Evolutionary conservation across 345 rosid genomes (phyloP).

Genomic region (Syzygium oleosum): DNA sequence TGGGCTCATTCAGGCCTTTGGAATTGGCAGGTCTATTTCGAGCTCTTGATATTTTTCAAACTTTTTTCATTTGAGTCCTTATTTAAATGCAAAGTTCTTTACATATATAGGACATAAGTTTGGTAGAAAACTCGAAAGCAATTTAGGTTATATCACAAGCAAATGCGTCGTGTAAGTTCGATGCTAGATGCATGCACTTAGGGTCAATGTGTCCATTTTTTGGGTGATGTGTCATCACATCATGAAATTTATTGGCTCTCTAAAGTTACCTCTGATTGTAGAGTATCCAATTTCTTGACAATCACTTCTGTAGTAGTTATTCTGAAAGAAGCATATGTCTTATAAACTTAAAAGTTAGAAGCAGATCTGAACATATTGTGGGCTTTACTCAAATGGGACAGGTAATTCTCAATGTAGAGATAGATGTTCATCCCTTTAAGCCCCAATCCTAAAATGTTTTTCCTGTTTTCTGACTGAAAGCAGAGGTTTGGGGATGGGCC

Average conservation of each 20-base stretch:
- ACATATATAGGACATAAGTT: neutral
- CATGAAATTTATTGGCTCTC: neutral
- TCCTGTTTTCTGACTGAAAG: neutral
- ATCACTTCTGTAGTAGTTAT: neutral
- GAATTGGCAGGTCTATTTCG: conserved; percentile 57
- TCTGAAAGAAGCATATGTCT: neutral
- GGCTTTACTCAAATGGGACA: neutral
- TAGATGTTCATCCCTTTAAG: neutral
- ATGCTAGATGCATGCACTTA: neutral
- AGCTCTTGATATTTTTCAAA: neutral
- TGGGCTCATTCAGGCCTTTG: conserved; percentile 84
- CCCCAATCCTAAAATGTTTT: neutral
- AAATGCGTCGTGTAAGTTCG: neutral
- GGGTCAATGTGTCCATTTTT: neutral
- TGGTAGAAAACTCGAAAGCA: neutral
- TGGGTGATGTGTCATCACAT: neutral
- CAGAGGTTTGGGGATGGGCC: conserved; percentile 60
- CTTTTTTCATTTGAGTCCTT: neutral
- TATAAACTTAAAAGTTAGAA: neutral
- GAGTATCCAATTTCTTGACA: neutral
- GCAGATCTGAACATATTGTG: neutral
- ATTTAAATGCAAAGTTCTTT: neutral
- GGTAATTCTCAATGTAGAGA: neutral
- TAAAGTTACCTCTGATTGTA: neutral
- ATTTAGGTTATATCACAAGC: neutral